phyloP scores from a whole-genome alignment of 306 rosid genomes.

The Citrullus colocynthis region DNA sequence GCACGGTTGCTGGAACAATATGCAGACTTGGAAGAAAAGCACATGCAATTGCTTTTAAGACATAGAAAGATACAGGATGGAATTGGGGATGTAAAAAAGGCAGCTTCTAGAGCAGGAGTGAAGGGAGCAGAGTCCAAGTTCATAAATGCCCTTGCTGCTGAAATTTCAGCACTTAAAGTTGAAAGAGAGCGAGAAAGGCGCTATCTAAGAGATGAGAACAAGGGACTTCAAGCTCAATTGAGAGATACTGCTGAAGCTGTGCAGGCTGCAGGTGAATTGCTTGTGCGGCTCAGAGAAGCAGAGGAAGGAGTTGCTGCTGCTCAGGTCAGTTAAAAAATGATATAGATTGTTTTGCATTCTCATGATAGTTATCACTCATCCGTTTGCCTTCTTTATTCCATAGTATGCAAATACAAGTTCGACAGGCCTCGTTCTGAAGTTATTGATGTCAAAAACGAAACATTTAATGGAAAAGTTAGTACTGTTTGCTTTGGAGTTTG shows the following conservation, averaged over 20 bases:
- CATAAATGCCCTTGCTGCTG: constrained; percentile 92
- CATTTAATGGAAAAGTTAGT: background rate
- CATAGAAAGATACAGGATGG: constrained; percentile 82
- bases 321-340: constrained; percentile 39
- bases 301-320: constrained; percentile 70
- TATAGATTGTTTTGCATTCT: background rate
- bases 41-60: constrained; percentile 72
- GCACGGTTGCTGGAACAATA: constrained; percentile 82
- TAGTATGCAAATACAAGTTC: background rate
- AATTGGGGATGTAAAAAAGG: constrained; percentile 84
- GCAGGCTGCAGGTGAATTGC: constrained; percentile 97
- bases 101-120: constrained; percentile 90
- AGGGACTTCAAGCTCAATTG: constrained; percentile 89
- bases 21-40: constrained; percentile 98
- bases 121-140: constrained; percentile 88
- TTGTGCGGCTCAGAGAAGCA: constrained; percentile 83
- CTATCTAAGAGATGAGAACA: constrained; percentile 69
- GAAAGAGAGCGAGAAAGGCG: constrained; percentile 81
- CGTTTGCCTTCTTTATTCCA: background rate
- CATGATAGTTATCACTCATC: background rate
- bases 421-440: background rate
- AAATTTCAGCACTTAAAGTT: constrained; percentile 74
- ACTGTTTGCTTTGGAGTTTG: background rate
- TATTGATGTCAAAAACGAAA: background rate
- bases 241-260: constrained; percentile 97